Evolutionary conservation across 163 green algal genomes (phyloP).

Genomic region (Prototheca stagnorum): DNA sequence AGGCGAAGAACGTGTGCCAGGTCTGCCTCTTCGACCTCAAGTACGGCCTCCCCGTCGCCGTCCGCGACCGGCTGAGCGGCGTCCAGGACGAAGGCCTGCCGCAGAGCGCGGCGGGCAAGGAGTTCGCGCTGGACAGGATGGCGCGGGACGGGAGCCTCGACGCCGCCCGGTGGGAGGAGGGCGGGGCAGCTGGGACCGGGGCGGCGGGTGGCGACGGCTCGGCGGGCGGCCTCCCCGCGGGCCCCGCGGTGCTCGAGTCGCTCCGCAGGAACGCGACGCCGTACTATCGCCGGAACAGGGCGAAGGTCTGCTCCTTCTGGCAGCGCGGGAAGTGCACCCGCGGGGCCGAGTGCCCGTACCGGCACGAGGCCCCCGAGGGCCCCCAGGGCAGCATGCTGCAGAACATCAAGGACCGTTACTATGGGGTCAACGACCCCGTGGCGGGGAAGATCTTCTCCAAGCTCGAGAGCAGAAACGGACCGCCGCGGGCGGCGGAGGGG

Average conservation of each 20-base stretch:
- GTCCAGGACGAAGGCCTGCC: slow-evolving; percentile 61
- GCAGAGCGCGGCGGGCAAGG: slow-evolving; percentile 73
- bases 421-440: slow-evolving; percentile 94
- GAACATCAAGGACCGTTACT: slow-evolving; percentile 73
- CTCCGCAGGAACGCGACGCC: slow-evolving; percentile 69
- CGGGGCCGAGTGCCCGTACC: slow-evolving; percentile 88
- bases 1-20: slow-evolving; percentile 98
- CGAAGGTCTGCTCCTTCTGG: slow-evolving; percentile 91
- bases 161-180: no score
- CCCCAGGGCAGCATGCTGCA: slow-evolving; percentile 39
- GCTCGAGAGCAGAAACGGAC: slow-evolving; percentile 40
- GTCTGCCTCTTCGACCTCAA: slow-evolving; percentile 95
- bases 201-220: no score
- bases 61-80: slow-evolving; percentile 69
- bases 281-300: slow-evolving; percentile 91
- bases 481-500: no score
- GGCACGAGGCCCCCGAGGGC: slow-evolving; percentile 62
- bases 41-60: slow-evolving; percentile 85
- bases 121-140: slow-evolving; percentile 68
- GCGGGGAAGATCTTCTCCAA: slow-evolving; percentile 78
- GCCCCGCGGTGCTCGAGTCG: slow-evolving; percentile 61
- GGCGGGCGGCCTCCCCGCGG: no score
- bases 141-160: slow-evolving; percentile 24
- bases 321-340: slow-evolving; percentile 79
- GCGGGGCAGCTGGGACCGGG: no score